A percentile compares a stretch with the other conserved stretches of the same genome.
These are phyloP conservation scores for Venturia carpophila DNA, from an alignment of 2,329 filamentous ascomycete genomes.

Conservation along the genomic window DNA sequence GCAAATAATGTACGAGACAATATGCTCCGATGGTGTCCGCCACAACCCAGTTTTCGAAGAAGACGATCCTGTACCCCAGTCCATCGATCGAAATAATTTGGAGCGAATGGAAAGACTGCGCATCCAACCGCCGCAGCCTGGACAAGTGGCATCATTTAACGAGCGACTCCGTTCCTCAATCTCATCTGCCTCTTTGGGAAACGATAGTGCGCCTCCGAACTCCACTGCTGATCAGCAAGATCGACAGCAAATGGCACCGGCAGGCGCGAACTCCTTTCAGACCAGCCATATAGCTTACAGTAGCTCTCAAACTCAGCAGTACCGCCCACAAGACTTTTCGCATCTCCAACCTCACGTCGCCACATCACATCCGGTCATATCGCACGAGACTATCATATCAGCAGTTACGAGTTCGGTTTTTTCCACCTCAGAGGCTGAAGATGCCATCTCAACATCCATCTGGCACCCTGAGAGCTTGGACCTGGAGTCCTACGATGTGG, in stretches of 20 bases:
- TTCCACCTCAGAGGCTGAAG: not conserved
- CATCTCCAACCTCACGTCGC: not conserved
- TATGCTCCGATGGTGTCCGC: constrained; percentile 12
- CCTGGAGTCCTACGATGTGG: not conserved
- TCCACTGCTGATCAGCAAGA: not conserved
- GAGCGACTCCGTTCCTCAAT: not conserved
- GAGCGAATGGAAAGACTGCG: constrained; percentile 9
- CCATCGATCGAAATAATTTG: constrained; percentile 6
- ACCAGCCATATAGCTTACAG: not conserved
- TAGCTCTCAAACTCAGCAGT: not conserved
- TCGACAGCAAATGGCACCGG: not conserved
- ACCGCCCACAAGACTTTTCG: not conserved
- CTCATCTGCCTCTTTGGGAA: constrained; percentile 10
- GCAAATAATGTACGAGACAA: constrained; percentile 18
- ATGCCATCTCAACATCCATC: not conserved
- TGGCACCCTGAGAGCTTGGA: not conserved
- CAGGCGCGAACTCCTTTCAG: not conserved
- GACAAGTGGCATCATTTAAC: constrained; percentile 12
- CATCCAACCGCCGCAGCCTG: not conserved
- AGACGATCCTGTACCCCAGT: constrained; percentile 5
- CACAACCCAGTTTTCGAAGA: constrained; percentile 15
- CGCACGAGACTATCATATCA: constrained; percentile 2
- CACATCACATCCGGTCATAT: not conserved
- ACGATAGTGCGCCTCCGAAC: constrained; percentile 15
- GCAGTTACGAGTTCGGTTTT: not conserved